Conservation (phyloP, 75 land plant species). For the Adiantum capillusveneris region DNA sequence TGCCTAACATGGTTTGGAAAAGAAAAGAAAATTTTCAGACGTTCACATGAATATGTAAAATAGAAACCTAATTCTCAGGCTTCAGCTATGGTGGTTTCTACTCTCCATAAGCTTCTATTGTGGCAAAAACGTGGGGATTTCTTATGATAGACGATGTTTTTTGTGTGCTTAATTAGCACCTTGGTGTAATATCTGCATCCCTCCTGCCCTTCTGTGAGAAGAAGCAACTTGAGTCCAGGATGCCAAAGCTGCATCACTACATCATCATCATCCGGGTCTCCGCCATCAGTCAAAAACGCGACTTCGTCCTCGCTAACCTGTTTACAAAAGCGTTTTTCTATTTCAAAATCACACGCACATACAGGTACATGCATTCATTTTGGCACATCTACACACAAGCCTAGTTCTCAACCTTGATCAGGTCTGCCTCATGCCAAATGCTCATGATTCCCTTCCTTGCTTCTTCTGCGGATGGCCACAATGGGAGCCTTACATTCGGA, state of each 20-base stretch:
- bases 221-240: constrained; percentile 34
- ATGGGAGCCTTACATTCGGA: constrained; percentile 66
- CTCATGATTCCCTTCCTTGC: constrained; percentile 69
- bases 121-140: too few species aligned
- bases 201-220: constrained; percentile 44
- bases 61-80: too few species aligned
- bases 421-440: constrained; percentile 69
- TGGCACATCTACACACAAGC: not conserved
- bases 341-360: too few species aligned
- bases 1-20: constrained; percentile 15
- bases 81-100: not conserved
- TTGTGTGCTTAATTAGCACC: too few species aligned
- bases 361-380: not conserved
- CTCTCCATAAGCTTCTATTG: too few species aligned
- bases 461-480: constrained; percentile 70
- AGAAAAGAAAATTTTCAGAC: too few species aligned
- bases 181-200: constrained; percentile 60
- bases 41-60: too few species aligned
- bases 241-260: constrained; percentile 31
- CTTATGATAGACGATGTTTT: too few species aligned
- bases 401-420: constrained; percentile 49
- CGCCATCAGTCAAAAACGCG: constrained; percentile 32
- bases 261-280: constrained; percentile 32
- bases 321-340: too few species aligned
- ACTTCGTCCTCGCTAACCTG: constrained; percentile 54